These are phyloP conservation scores for Puya raimondii DNA, from an alignment of 176 grass and related monocot genomes.

Conservation along the genomic window DNA sequence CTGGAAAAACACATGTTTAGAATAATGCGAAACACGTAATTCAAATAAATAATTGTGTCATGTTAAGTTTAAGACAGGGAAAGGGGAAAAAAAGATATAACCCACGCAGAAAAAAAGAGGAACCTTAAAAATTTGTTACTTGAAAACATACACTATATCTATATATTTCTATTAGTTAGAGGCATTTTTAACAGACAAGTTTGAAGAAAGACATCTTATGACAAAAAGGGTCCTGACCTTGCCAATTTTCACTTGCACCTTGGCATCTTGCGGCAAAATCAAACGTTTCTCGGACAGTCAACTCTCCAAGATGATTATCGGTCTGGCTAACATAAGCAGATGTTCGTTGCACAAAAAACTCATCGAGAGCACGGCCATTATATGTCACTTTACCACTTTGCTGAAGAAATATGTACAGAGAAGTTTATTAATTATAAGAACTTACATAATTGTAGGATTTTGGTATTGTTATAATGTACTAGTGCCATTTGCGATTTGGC, in stretches of 20 bases:
- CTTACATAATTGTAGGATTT: background rate
- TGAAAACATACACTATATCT: too few species aligned
- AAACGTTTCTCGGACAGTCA: constrained; percentile 68
- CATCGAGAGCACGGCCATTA: constrained; percentile 36
- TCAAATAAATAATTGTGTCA: too few species aligned
- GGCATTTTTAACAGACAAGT: background rate
- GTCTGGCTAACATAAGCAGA: constrained; percentile 75
- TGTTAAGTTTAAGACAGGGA: too few species aligned
- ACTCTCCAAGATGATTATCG: constrained; percentile 60
- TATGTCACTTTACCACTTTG: constrained; percentile 51
- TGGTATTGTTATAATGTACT: background rate
- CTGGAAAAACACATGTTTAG: too few species aligned
- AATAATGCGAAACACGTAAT: too few species aligned
- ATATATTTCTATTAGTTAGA: too few species aligned
- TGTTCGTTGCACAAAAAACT: constrained; percentile 66
- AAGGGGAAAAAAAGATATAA: too few species aligned
- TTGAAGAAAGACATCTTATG: background rate
- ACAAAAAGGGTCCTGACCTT: constrained; percentile 32
- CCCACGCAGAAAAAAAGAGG: background rate
- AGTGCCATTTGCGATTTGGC: too few species aligned
- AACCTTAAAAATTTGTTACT: background rate
- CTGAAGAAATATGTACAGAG: constrained; percentile 17
- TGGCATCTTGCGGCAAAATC: constrained; percentile 70
- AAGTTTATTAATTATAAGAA: background rate
- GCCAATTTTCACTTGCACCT: constrained; percentile 50